Percentiles rank a stretch among this genome's conserved stretches.
phyloP scores from a whole-genome alignment of 768 basidiomycete genomes.

The Vararia minispora region DNA sequence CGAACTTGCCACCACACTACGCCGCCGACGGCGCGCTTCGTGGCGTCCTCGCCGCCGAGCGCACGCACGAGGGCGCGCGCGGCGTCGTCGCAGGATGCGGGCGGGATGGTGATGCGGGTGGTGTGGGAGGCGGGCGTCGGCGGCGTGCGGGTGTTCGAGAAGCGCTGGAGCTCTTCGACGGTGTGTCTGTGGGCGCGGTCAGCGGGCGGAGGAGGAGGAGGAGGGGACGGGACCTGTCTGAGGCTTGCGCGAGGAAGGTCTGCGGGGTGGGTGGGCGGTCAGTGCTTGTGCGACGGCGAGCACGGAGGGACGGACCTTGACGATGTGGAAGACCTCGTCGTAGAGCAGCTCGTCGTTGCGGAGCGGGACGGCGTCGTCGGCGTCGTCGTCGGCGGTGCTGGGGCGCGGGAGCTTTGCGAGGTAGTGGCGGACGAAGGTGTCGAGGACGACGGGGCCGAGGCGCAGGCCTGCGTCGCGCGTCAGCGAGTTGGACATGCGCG shows the following conservation, averaged over 20 bases:
- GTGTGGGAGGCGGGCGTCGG: slow-evolving; percentile 79
- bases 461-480: slow-evolving; percentile 50
- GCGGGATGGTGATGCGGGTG: slow-evolving; percentile 59
- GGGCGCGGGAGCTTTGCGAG: slow-evolving; percentile 40
- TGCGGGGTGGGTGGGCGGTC: too few species aligned
- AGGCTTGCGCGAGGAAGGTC: too few species aligned
- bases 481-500: slow-evolving; percentile 41
- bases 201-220: background rate
- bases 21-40: slow-evolving; percentile 68
- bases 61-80: slow-evolving; percentile 63
- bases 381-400: slow-evolving; percentile 9
- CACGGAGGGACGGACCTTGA: slow-evolving; percentile 41
- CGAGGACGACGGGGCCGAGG: slow-evolving; percentile 62
- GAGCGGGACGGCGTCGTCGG: slow-evolving; percentile 19
- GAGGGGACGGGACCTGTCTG: background rate
- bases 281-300: background rate
- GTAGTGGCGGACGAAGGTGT: slow-evolving; percentile 80
- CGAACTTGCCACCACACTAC: slow-evolving; percentile 98
- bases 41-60: slow-evolving; percentile 74
- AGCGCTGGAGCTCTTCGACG: slow-evolving; percentile 74
- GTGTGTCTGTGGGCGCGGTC: slow-evolving; percentile 46
- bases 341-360: slow-evolving; percentile 71
- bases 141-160: slow-evolving; percentile 73
- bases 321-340: slow-evolving; percentile 66
- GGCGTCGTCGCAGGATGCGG: slow-evolving; percentile 65